phyloP scores from a whole-genome alignment of 2,329 filamentous ascomycete genomes.

The Shiraia bambusicola region DNA sequence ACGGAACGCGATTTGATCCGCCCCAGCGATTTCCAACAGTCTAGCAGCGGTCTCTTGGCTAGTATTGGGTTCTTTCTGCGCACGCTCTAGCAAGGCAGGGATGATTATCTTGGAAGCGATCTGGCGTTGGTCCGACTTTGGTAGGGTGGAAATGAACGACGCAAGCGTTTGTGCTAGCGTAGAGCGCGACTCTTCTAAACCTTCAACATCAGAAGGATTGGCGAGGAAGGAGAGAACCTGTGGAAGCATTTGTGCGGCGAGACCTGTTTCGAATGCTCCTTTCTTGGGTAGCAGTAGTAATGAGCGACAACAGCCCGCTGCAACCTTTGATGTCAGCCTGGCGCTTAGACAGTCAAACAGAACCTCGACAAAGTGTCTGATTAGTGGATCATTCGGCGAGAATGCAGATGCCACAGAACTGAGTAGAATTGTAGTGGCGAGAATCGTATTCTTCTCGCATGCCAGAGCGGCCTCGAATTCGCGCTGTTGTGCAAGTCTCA shows the following conservation, averaged over 20 bases:
- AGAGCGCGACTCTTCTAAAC: conserved; percentile 73
- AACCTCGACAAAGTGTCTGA: conserved; percentile 75
- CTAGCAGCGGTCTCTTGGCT: conserved; percentile 69
- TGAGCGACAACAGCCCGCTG: conserved; percentile 84
- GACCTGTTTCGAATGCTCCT: conserved; percentile 52
- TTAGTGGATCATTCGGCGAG: conserved; percentile 71
- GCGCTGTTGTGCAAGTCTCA: conserved; percentile 72
- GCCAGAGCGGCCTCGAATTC: conserved; percentile 75
- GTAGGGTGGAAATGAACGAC: conserved; percentile 60
- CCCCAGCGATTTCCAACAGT: conserved; percentile 77
- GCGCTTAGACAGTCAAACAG: conserved; percentile 80
- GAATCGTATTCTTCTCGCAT: conserved; percentile 89
- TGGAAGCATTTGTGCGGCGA: conserved; percentile 74
- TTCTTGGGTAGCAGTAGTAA: conserved; percentile 67
- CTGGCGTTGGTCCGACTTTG: conserved; percentile 29
- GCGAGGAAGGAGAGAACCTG: conserved; percentile 75
- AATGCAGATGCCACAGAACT: conserved; percentile 76
- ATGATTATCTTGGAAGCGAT: conserved; percentile 75
- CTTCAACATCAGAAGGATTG: conserved; percentile 64
- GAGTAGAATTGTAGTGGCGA: conserved; percentile 86
- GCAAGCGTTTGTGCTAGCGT: conserved; percentile 74
- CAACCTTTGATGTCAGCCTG: conserved; percentile 83
- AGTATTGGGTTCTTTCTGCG: conserved; percentile 62
- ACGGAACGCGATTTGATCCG: conserved; percentile 72
- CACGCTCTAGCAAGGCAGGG: conserved; percentile 73